A percentile compares a stretch with the other conserved stretches of the same genome.
These are phyloP conservation scores for Mucor lusitanicus DNA, from an alignment of 371 early-diverging fungal species.

Conservation along the genomic window DNA sequence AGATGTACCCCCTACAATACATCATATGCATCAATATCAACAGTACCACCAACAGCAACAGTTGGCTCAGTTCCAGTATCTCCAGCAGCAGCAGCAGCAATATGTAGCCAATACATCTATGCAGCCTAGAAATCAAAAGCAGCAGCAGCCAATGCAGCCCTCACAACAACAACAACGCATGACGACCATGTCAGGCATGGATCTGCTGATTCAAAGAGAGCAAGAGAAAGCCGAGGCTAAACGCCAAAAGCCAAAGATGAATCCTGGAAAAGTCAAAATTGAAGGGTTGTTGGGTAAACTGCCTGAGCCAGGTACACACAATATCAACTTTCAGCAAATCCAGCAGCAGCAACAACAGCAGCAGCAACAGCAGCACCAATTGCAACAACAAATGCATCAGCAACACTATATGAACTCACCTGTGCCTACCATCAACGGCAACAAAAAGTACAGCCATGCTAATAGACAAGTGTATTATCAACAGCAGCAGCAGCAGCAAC, in stretches of 20 bases:
- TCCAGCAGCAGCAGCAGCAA: conserved; percentile 11
- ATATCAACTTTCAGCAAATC: conserved; percentile 45
- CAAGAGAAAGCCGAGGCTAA: conserved; percentile 45
- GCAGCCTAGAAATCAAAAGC: background rate
- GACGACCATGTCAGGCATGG: conserved; percentile 48
- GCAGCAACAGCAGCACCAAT: conserved; percentile 38
- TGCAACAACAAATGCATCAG: conserved; percentile 21
- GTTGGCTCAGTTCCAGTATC: conserved; percentile 16
- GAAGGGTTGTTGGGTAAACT: conserved; percentile 46
- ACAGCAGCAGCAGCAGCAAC: conserved; percentile 27
- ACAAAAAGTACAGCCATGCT: background rate
- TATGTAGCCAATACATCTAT: background rate
- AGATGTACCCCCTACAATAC: conserved; percentile 13
- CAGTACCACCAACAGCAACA: conserved; percentile 27
- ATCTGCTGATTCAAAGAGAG: conserved; percentile 45
- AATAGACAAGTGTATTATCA: conserved; percentile 28
- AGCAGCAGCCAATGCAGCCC: conserved; percentile 19
- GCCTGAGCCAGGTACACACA: conserved; percentile 49
- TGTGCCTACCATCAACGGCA: background rate
- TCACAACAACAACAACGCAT: conserved; percentile 19
- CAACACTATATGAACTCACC: background rate
- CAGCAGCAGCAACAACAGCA: conserved; percentile 27
- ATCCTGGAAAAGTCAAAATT: conserved; percentile 43
- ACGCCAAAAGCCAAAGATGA: conserved; percentile 38
- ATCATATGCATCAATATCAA: conserved; percentile 15